Percentiles rank a stretch among this genome's conserved stretches.
Conservation (phyloP, 306 rosid species). For the Rosa persica region DNA sequence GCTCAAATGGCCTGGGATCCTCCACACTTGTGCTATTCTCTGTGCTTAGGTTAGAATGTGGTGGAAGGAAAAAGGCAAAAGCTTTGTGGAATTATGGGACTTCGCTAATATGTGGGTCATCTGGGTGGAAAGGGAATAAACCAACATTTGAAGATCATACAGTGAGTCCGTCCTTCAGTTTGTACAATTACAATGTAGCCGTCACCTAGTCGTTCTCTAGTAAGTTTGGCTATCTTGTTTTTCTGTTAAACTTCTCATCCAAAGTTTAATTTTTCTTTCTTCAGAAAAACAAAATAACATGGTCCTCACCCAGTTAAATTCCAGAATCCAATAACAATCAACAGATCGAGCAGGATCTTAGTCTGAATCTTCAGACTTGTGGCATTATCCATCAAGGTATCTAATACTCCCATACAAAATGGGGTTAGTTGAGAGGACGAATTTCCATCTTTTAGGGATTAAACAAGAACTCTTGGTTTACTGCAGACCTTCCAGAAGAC, state of each 20-base stretch:
- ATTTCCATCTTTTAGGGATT: neutral
- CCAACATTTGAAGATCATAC: neutral
- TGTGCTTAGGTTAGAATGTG: neutral
- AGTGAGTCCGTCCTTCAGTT: neutral
- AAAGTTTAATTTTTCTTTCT: neutral
- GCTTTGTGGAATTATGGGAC: neutral
- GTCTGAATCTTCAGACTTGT: neutral
- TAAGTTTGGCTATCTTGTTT: neutral
- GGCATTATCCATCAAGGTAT: neutral
- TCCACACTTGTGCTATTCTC: neutral
- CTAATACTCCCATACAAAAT: neutral
- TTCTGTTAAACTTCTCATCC: neutral
- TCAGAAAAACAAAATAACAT: neutral
- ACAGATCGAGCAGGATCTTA: neutral
- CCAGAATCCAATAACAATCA: neutral
- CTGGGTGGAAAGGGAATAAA: neutral
- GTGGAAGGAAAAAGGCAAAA: too few species aligned
- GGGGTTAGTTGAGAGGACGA: neutral
- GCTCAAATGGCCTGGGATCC: too few species aligned
- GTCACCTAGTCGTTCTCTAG: neutral
- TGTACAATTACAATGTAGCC: neutral
- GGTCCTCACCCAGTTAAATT: neutral
- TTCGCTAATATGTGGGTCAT: neutral
- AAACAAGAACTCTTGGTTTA: neutral
- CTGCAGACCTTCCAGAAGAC: neutral